phyloP scores from a whole-genome alignment of 1,284 basidiomycete species.

The Lentinus polychrous region DNA sequence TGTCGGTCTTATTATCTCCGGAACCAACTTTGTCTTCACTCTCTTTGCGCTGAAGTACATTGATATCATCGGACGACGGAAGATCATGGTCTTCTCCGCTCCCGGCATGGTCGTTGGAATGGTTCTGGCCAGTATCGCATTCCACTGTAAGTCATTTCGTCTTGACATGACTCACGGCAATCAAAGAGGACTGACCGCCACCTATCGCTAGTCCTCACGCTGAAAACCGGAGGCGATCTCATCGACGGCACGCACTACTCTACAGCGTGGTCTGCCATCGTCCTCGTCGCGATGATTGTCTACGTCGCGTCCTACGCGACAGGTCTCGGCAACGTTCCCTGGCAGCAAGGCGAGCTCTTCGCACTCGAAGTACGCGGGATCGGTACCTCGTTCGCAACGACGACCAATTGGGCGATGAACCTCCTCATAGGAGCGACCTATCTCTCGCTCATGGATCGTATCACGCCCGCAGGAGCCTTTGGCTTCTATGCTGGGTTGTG shows the following conservation, averaged over 20 bases:
- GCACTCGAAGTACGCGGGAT: conserved; percentile 75
- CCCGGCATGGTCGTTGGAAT: conserved; percentile 76
- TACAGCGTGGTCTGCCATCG: conserved; percentile 56
- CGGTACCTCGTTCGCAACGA: conserved; percentile 74
- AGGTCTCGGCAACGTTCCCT: conserved; percentile 74
- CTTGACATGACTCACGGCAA: not conserved
- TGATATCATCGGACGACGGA: conserved; percentile 70
- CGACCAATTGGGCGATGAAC: conserved; percentile 79
- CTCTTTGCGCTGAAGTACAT: conserved; percentile 78
- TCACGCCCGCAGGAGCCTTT: conserved; percentile 75
- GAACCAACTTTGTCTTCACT: conserved; percentile 80
- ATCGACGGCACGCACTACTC: conserved; percentile 61
- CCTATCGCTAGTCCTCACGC: conserved; percentile 51
- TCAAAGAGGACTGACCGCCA: conserved; percentile 1
- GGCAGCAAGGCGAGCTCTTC: conserved; percentile 86
- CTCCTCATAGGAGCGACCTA: conserved; percentile 76
- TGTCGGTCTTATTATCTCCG: conserved; percentile 71
- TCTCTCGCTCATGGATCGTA: conserved; percentile 69
- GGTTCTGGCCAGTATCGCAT: conserved; percentile 64
- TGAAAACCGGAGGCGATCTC: conserved; percentile 58
- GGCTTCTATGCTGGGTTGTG: conserved; percentile 77
- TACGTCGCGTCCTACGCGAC: conserved; percentile 82
- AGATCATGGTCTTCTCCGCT: conserved; percentile 71
- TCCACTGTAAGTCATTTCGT: conserved; percentile 52
- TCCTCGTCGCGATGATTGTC: conserved; percentile 75